These are phyloP conservation scores for Rhizopogon vinicolor DNA, from an alignment of 768 basidiomycete genomes.

Conservation along the genomic window DNA sequence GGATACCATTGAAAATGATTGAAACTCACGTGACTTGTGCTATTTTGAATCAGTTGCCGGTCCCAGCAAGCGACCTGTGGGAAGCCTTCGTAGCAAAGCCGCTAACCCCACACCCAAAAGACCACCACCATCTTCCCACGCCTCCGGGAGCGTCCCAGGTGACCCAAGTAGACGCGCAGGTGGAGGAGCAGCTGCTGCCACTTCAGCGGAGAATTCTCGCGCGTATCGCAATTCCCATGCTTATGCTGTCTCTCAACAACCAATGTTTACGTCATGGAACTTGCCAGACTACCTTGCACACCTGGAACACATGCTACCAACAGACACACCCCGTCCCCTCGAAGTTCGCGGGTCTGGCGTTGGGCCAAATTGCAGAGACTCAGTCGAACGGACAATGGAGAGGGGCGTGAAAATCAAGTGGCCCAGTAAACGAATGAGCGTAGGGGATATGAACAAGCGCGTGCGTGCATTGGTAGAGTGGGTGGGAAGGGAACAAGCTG, in stretches of 20 bases:
- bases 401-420: conserved; percentile 87
- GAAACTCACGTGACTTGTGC: conserved; percentile 32
- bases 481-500: conserved; percentile 87
- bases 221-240: conserved; percentile 79
- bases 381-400: conserved; percentile 59
- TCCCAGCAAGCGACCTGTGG: conserved; percentile 29
- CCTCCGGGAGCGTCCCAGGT: conserved; percentile 27
- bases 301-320: conserved; percentile 79
- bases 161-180: conserved; percentile 44
- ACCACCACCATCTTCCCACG: conserved; percentile 25
- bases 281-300: conserved; percentile 92
- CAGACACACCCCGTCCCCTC: conserved; percentile 67
- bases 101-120: conserved; percentile 25
- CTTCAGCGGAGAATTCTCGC: conserved; percentile 47
- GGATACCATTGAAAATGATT: conserved; percentile 12
- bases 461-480: conserved; percentile 88
- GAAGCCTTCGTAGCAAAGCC: conserved; percentile 36
- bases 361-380: conserved; percentile 42
- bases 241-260: conserved; percentile 74
- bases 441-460: conserved; percentile 97
- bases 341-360: conserved; percentile 54
- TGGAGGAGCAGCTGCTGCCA: conserved; percentile 29
- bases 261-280: conserved; percentile 81
- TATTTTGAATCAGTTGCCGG: conserved; percentile 24
- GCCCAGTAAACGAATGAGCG: conserved; percentile 91